phyloP scores from a whole-genome alignment of 768 basidiomycete species.

The Amanita fuliginea region DNA sequence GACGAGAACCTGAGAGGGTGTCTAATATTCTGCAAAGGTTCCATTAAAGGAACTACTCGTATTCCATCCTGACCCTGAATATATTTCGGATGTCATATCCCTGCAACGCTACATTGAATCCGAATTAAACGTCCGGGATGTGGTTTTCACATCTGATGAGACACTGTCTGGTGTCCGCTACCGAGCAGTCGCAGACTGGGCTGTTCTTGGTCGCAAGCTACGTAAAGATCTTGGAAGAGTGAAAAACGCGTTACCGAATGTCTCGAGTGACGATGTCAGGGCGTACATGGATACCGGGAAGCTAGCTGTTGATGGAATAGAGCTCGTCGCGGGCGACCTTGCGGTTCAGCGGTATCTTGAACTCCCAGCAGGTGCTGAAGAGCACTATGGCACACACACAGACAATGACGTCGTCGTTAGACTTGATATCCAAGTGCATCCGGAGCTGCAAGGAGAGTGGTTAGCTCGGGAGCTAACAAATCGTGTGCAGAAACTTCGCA shows the following conservation, averaged over 20 bases:
- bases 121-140: slow-evolving; percentile 89
- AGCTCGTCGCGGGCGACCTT: slow-evolving; percentile 84
- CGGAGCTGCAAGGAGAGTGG: slow-evolving; percentile 82
- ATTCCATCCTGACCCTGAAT: slow-evolving; percentile 82
- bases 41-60: slow-evolving; percentile 88
- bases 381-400: slow-evolving; percentile 72
- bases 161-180: slow-evolving; percentile 78
- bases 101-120: slow-evolving; percentile 85
- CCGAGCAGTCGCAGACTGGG: slow-evolving; percentile 89
- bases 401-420: slow-evolving; percentile 93
- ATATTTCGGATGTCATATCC: slow-evolving; percentile 75
- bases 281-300: slow-evolving; percentile 62
- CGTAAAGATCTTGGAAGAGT: slow-evolving; percentile 87
- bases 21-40: slow-evolving; percentile 36
- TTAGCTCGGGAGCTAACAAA: slow-evolving; percentile 84
- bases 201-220: slow-evolving; percentile 86
- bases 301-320: slow-evolving; percentile 81
- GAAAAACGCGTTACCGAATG: slow-evolving; percentile 72
- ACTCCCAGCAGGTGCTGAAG: slow-evolving; percentile 45
- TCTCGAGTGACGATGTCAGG: slow-evolving; percentile 79
- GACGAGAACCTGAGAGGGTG: neutral
- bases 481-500: slow-evolving; percentile 89
- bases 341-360: slow-evolving; percentile 88
- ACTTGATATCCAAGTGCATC: slow-evolving; percentile 80
- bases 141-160: slow-evolving; percentile 88